Conservation (phyloP, 225 moss, liverwort and hornwort genomes). For the Bryoerythrophyllum caledonicum region DNA sequence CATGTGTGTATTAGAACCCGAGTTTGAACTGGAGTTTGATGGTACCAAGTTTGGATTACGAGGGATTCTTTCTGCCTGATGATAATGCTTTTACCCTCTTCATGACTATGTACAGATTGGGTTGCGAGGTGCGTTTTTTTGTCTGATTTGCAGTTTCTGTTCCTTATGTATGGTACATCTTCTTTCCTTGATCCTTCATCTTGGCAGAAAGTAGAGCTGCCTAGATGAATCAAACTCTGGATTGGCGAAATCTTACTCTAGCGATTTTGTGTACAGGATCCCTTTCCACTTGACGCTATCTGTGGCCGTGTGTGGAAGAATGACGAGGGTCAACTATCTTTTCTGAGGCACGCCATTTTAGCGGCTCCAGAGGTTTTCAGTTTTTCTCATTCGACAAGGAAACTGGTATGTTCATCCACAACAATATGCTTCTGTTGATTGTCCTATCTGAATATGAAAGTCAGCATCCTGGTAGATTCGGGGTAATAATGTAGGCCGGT, state of each 20-base stretch:
- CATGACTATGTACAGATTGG: slow-evolving; percentile 69
- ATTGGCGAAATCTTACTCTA: neutral
- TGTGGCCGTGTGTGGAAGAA: slow-evolving; percentile 82
- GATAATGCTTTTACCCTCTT: slow-evolving; percentile 67
- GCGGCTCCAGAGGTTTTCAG: slow-evolving; percentile 77
- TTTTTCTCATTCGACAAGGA: slow-evolving; percentile 74
- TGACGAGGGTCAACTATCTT: slow-evolving; percentile 83
- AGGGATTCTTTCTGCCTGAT: slow-evolving; percentile 86
- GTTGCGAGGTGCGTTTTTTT: slow-evolving; percentile 46
- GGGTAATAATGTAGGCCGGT: neutral
- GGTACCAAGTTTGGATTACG: slow-evolving; percentile 81
- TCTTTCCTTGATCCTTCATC: neutral
- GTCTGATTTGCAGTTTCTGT: slow-evolving; percentile 3
- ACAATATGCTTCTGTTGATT: slow-evolving; percentile 8
- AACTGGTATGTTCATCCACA: slow-evolving; percentile 52
- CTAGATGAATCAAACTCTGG: slow-evolving; percentile 1
- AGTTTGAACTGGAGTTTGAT: slow-evolving; percentile 74
- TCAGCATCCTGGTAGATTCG: neutral
- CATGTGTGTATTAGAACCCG: slow-evolving; percentile 54
- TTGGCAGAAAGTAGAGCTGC: slow-evolving; percentile 2
- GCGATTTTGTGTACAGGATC: slow-evolving; percentile 58
- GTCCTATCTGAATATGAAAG: slow-evolving; percentile 4
- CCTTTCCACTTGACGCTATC: slow-evolving; percentile 78
- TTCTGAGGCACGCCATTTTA: slow-evolving; percentile 78
- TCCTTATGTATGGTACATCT: slow-evolving; percentile 2